A percentile compares a stretch with the other conserved stretches of the same genome.
phyloP scores from a whole-genome alignment of 2,329 filamentous ascomycete genomes.

The Clarireedia homoeocarpa region DNA sequence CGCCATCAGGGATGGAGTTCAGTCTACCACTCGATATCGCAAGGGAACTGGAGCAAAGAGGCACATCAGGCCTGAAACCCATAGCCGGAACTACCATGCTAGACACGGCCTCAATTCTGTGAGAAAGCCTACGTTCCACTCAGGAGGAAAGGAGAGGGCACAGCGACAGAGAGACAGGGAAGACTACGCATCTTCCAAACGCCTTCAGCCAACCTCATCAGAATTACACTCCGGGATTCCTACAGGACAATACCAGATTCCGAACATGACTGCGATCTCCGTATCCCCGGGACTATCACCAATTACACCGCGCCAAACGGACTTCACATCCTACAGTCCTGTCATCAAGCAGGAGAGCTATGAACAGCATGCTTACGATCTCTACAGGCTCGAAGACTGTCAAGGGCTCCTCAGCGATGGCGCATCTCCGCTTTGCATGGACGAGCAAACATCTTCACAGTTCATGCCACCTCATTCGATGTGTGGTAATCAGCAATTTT shows the following conservation, averaged over 20 bases:
- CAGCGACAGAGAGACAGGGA: conserved; percentile 16
- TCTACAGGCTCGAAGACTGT: conserved; percentile 21
- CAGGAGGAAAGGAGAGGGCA: conserved; percentile 15
- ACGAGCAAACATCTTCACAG: conserved; percentile 11
- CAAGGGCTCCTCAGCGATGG: conserved; percentile 23
- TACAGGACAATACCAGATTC: background rate
- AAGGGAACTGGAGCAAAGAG: conserved; percentile 40
- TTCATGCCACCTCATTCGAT: conserved; percentile 12
- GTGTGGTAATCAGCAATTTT: conserved; percentile 7
- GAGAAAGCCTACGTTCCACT: background rate
- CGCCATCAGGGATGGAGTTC: conserved; percentile 63
- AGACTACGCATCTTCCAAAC: conserved; percentile 3
- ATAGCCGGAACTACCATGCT: background rate
- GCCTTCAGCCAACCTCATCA: background rate
- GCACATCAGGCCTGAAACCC: conserved; percentile 13
- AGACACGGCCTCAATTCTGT: background rate
- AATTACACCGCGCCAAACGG: conserved; percentile 16
- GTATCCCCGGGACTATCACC: conserved; percentile 14
- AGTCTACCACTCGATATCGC: conserved; percentile 78
- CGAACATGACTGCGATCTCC: background rate
- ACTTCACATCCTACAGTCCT: conserved; percentile 9
- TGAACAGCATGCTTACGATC: conserved; percentile 17
- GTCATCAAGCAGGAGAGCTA: conserved; percentile 11
- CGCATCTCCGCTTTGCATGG: conserved; percentile 21
- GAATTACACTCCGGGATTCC: background rate